Evolutionary conservation across 148 eudicot genomes (phyloP).

Genomic region (Cornus kousa): DNA sequence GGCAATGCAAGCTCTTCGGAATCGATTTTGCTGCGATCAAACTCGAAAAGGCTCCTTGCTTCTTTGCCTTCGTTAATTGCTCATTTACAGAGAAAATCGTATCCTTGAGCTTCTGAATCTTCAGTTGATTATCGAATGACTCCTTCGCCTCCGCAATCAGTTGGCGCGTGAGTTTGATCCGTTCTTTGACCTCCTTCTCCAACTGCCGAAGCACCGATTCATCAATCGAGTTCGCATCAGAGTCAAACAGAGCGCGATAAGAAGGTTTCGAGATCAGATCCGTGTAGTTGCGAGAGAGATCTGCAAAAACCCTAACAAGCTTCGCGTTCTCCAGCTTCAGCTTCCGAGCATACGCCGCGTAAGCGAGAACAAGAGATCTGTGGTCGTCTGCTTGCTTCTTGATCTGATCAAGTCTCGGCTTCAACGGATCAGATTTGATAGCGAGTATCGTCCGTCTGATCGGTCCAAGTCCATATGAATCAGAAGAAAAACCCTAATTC

Average conservation of each 20-base stretch:
- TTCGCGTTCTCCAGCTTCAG: not conserved
- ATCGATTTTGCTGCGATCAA: constrained; percentile 38
- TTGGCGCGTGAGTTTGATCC: constrained; percentile 24
- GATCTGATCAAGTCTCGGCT: not conserved
- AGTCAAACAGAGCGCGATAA: not conserved
- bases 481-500: not conserved
- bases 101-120: constrained; percentile 29
- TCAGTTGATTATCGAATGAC: constrained; percentile 28
- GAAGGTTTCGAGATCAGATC: not conserved
- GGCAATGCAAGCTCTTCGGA: constrained; percentile 38
- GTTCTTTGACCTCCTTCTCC: constrained; percentile 33
- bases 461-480: not conserved
- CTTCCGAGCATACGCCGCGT: not conserved
- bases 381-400: not conserved
- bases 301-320: not conserved
- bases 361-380: not conserved
- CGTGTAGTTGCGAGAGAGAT: not conserved
- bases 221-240: not conserved
- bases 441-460: not conserved
- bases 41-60: constrained; percentile 35
- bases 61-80: constrained; percentile 28
- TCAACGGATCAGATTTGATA: not conserved
- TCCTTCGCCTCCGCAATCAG: constrained; percentile 33
- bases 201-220: not conserved
- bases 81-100: constrained; percentile 24